Evolutionary conservation across 805 yeast species (phyloP), one percentile per base, ranked within the genome.

Genomic region (Kodamaea neixiangensis): DNA sequence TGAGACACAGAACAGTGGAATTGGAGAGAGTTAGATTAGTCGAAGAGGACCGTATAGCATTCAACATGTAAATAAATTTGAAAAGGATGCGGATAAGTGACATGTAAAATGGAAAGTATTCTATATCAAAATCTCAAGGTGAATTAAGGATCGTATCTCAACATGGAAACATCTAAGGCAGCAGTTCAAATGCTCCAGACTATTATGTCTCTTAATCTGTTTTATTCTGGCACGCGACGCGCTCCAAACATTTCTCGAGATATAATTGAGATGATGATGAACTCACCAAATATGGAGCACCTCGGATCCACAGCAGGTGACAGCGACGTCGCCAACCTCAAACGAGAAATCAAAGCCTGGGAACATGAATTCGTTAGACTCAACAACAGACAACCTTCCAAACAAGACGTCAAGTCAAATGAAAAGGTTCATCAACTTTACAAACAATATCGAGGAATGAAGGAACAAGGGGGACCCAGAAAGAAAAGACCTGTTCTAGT

Each of bases 291-390:
- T 29, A 17, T 39, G 42, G 31, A 20, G 15, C 21, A 37, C 11
- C 21, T 5, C 21, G 19, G 31, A 9, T 19, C n/a, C 13, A 15
- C 22, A 17, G 15, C 41, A 37, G 19, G 41, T 11, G 19, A 37
- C n/a, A 7, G n/a, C 11, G 41, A 37, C 21, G 41, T 37, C 19
- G 45, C 40, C 10, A 56, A 54, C 46, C 52, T 70, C 7, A 68
- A 64, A 52, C 60, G 54, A 44, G 57, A 63, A 46, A 73, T 74
- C 42, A 75, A 75, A 50, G 58, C 53, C 13, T 75, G 79, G 79
- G 79, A 75, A 53, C 62, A 66, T 46, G 56, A 49, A 22, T 75
- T 73, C 51, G 57, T 58, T 7, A 52, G 62, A n/a, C 25, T 46
- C 17, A 48, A 72, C 52, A 62, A 65, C 6, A 55, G 70, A 17